phyloP scores from a whole-genome alignment of 2,329 filamentous ascomycete species.

The Elsinoe perseae region DNA sequence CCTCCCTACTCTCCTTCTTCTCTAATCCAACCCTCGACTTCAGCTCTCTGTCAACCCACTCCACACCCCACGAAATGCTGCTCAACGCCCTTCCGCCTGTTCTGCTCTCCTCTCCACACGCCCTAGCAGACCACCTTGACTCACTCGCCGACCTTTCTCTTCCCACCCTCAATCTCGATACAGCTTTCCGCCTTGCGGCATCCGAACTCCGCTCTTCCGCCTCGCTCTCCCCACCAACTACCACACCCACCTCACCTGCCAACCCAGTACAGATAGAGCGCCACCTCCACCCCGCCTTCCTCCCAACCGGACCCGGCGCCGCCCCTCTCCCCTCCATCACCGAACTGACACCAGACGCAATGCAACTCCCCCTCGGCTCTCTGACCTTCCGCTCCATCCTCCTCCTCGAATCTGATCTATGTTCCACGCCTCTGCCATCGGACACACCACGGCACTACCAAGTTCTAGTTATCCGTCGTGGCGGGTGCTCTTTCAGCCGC shows the following conservation, averaged over 20 bases:
- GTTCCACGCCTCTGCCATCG: slow-evolving; percentile 47
- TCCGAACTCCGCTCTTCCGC: slow-evolving; percentile 7
- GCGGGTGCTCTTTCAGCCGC: slow-evolving; percentile 72
- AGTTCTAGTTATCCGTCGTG: slow-evolving; percentile 72
- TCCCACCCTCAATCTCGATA: slow-evolving; percentile 15
- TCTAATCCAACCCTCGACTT: slow-evolving; percentile 17
- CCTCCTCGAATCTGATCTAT: slow-evolving; percentile 64
- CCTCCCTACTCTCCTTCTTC: slow-evolving; percentile 13
- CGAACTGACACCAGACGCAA: slow-evolving; percentile 36
- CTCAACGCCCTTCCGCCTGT: slow-evolving; percentile 15
- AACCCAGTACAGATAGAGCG: slow-evolving; percentile 23
- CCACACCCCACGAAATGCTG: slow-evolving; percentile 14
- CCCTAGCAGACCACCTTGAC: slow-evolving; percentile 18
- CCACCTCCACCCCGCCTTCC: slow-evolving; percentile 41
- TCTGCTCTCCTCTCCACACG: slow-evolving; percentile 16
- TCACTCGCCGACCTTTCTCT: slow-evolving; percentile 14
- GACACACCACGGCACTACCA: slow-evolving; percentile 53
- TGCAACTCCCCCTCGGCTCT: slow-evolving; percentile 32
- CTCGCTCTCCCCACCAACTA: not conserved
- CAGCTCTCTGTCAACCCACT: slow-evolving; percentile 10
- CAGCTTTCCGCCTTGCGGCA: slow-evolving; percentile 17
- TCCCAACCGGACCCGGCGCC: slow-evolving; percentile 55
- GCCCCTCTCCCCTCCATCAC: slow-evolving; percentile 53
- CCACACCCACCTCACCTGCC: slow-evolving; percentile 10
- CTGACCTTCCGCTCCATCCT: slow-evolving; percentile 42